Percentiles rank a stretch among this genome's conserved stretches.
Conservation (phyloP, 768 basidiomycete species). For the Kwoniella mangroviensis region DNA sequence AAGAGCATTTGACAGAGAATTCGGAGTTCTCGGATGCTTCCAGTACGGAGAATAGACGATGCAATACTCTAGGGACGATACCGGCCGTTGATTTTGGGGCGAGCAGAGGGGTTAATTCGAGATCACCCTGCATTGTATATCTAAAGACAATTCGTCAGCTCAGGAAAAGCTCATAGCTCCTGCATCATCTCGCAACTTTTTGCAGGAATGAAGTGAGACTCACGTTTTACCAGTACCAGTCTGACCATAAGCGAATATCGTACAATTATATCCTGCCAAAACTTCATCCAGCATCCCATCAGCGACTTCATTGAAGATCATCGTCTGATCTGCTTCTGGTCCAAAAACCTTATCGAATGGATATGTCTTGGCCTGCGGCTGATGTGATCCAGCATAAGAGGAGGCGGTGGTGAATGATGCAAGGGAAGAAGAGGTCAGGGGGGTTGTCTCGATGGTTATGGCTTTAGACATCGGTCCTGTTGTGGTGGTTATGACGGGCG, state of each 20-base stretch:
- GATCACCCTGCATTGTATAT: conserved; percentile 97
- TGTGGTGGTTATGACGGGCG: conserved; percentile 83
- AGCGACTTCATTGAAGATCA: conserved; percentile 93
- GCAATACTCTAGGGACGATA: conserved; percentile 92
- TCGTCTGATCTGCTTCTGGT: conserved; percentile 91
- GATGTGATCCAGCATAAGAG: conserved; percentile 48
- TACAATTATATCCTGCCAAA: conserved; percentile 94
- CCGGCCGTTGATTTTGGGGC: conserved; percentile 82
- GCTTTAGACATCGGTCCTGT: conserved; percentile 75
- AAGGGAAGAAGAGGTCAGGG: conserved; percentile 38
- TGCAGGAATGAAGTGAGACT: conserved; percentile 52
- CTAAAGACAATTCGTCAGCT: conserved; percentile 38
- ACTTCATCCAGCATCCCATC: conserved; percentile 91
- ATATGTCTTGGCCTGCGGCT: conserved; percentile 66
- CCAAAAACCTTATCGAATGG: conserved; percentile 96
- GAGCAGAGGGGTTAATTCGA: conserved; percentile 66
- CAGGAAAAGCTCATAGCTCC: not conserved
- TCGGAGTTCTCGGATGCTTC: conserved; percentile 72
- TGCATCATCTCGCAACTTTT: not conserved
- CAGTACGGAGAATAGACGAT: conserved; percentile 86
- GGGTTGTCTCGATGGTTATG: conserved; percentile 75
- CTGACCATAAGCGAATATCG: conserved; percentile 96
- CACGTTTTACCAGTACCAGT: conserved; percentile 99
- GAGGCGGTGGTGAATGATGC: conserved; percentile 50
- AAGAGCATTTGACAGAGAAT: conserved; percentile 91